Conservation (phyloP, 1,139 yeast species). For the Magnusiomyces fungicola region DNA sequence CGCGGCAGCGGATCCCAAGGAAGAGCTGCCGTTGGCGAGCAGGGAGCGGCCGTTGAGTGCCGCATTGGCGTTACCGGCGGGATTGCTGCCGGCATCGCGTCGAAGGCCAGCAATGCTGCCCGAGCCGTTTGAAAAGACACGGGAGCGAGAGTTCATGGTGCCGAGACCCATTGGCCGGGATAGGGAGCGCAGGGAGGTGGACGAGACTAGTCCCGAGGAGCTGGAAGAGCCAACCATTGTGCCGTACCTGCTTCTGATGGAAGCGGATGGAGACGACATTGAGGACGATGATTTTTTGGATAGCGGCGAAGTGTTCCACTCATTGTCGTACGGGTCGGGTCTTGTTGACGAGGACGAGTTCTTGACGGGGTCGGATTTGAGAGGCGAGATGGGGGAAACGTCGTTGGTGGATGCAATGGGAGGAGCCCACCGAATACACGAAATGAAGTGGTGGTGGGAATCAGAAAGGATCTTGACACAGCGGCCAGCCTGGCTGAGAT, state of each 20-base stretch:
- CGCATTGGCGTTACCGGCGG: background rate
- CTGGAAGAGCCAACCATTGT: background rate
- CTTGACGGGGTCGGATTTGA: background rate
- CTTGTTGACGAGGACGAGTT: background rate
- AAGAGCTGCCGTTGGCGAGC: background rate
- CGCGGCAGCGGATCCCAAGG: background rate
- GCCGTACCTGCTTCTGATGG: background rate
- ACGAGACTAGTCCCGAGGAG: background rate
- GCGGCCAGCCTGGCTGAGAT: conserved; percentile 47
- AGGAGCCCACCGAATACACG: conserved; percentile 55
- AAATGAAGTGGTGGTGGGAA: conserved; percentile 72
- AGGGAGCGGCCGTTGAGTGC: background rate
- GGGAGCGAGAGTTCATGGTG: background rate
- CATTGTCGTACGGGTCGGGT: conserved; percentile 6
- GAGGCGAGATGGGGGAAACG: background rate
- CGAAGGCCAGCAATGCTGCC: background rate
- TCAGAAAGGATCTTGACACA: conserved; percentile 45
- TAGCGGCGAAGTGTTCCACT: background rate
- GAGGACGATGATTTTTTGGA: background rate
- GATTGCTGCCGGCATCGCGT: background rate
- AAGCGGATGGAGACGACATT: background rate
- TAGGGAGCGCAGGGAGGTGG: background rate
- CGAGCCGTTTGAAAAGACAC: background rate
- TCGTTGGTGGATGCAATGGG: conserved; percentile 19
- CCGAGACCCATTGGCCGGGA: background rate